Conservation (phyloP, 2,329 filamentous ascomycete species). For the Ophiosphaerella korrae region DNA sequence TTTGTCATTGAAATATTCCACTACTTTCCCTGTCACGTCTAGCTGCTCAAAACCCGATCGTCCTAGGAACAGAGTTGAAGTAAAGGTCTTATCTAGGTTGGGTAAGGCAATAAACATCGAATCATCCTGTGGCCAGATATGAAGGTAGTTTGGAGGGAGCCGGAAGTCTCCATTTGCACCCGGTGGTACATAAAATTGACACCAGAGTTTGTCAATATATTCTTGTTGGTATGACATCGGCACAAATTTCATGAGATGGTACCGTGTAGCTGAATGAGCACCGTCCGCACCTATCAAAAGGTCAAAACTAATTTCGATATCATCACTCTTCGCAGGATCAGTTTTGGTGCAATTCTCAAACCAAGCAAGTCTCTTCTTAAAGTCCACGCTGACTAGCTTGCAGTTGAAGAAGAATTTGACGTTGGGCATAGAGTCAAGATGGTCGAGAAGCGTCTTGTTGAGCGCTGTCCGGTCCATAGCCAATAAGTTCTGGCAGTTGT, state of each 20-base stretch:
- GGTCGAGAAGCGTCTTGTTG: slow-evolving; percentile 82
- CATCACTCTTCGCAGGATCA: slow-evolving; percentile 47
- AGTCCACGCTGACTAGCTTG: slow-evolving; percentile 90
- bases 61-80: slow-evolving; percentile 90
- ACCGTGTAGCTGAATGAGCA: slow-evolving; percentile 87
- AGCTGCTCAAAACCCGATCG: slow-evolving; percentile 70
- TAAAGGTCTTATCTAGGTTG: slow-evolving; percentile 86
- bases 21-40: slow-evolving; percentile 65
- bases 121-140: slow-evolving; percentile 93
- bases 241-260: slow-evolving; percentile 94
- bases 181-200: slow-evolving; percentile 84
- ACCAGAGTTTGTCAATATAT: slow-evolving; percentile 97
- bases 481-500: slow-evolving; percentile 69
- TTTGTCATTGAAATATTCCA: slow-evolving; percentile 76
- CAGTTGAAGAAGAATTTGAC: slow-evolving; percentile 92
- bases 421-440: slow-evolving; percentile 82
- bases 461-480: slow-evolving; percentile 84
- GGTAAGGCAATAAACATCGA: slow-evolving; percentile 99
- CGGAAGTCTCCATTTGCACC: slow-evolving; percentile 62
- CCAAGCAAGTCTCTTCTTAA: slow-evolving; percentile 79
- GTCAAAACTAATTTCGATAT: slow-evolving; percentile 87
- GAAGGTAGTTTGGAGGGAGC: slow-evolving; percentile 90
- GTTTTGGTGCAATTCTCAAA: slow-evolving; percentile 65
- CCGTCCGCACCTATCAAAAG: slow-evolving; percentile 91
- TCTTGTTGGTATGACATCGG: slow-evolving; percentile 90